These are phyloP conservation scores for Mycena maculata DNA, from an alignment of 768 basidiomycete species.

Conservation along the genomic window DNA sequence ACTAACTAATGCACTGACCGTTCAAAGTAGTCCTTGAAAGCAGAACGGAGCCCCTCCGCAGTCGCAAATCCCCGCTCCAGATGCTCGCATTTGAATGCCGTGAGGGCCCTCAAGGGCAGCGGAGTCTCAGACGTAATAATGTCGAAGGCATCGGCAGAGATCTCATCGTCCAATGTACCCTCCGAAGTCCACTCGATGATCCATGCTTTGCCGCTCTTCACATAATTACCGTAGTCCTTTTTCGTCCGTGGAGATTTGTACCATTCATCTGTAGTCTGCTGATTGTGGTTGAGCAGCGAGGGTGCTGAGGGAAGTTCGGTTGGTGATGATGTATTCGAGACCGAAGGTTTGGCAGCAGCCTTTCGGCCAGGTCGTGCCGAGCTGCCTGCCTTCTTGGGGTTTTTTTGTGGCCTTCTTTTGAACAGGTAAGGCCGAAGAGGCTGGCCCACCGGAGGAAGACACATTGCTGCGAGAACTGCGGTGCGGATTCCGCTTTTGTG, in stretches of 20 bases:
- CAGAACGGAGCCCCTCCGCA: conserved; percentile 32
- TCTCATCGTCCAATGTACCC: conserved; percentile 1
- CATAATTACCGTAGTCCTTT: conserved; percentile 35
- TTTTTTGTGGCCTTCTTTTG: background rate
- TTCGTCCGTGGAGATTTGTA: conserved; percentile 31
- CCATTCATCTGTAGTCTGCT: conserved; percentile 36
- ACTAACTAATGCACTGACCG: conserved; percentile 7
- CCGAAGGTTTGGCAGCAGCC: too few relatives aligned
- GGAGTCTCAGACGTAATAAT: conserved; percentile 22
- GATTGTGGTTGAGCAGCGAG: conserved; percentile 27
- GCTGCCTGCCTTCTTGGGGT: background rate
- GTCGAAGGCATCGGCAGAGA: conserved; percentile 25
- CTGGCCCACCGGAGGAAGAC: background rate
- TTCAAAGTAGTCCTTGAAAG: conserved; percentile 35
- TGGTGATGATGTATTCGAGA: background rate
- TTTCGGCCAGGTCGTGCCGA: too few relatives aligned
- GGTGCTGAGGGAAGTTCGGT: conserved; percentile 21
- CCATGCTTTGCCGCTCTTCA: conserved; percentile 32
- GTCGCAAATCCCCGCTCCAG: conserved; percentile 29
- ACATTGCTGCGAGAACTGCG: background rate
- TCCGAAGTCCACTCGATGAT: conserved; percentile 8
- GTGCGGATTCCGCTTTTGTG: background rate
- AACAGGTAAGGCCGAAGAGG: background rate
- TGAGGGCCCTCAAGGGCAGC: conserved; percentile 29
- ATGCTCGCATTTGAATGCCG: conserved; percentile 36